Evolutionary conservation across 2,329 filamentous ascomycete species (phyloP).

Genomic region (Pezicula neosporulosa): DNA sequence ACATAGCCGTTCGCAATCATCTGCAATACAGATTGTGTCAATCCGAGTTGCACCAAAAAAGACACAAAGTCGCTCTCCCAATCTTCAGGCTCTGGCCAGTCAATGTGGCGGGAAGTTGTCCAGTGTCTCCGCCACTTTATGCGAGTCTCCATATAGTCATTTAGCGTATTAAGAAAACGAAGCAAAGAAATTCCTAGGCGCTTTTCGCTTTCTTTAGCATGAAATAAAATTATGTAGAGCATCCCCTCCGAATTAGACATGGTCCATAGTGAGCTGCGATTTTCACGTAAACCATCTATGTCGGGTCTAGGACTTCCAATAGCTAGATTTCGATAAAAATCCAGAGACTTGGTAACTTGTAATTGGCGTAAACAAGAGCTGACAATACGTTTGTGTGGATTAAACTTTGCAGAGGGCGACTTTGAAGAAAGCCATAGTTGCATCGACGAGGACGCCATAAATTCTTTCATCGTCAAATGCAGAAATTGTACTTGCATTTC

Average conservation of each 20-base stretch:
- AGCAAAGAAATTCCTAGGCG: neutral
- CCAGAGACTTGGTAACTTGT: neutral
- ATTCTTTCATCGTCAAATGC: neutral
- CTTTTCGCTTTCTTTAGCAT: neutral
- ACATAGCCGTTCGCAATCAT: neutral
- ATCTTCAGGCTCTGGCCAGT: neutral
- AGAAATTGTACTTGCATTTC: neutral
- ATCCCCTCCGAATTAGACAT: neutral
- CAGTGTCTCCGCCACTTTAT: neutral
- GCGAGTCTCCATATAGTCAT: neutral
- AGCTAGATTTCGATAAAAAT: neutral
- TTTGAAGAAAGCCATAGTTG: neutral
- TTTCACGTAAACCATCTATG: neutral
- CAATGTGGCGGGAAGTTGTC: neutral
- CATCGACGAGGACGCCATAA: neutral
- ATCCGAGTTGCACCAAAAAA: neutral
- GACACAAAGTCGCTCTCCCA: neutral
- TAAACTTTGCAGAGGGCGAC: neutral
- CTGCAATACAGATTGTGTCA: neutral
- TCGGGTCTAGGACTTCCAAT: neutral
- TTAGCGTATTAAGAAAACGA: neutral
- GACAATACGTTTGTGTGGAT: neutral
- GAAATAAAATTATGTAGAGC: neutral
- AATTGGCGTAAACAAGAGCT: neutral
- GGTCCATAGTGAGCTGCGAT: neutral